Base-by-base conservation (phyloP, 371 early-diverging fungal species). In the Umbelopsis sp. region DNA sequence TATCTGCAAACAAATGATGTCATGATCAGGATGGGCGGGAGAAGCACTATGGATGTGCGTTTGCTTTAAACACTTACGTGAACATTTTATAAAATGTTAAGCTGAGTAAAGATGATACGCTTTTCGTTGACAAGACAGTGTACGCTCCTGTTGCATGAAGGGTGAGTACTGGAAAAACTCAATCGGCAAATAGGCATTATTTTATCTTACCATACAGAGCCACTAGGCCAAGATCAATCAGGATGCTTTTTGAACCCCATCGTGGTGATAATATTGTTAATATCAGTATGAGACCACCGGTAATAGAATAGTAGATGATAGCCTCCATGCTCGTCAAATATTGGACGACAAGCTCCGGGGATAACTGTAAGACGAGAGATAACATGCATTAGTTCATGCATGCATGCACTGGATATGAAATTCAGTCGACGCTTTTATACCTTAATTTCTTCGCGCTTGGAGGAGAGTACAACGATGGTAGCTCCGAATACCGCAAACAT, bases 111-210 rank as follows among this genome's bases (percentile, higher is more conserved):
- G 87, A 87, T 1, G 89, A 89, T 0, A 91, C 75, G 10, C 84
- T 85, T 72, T 91, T 91, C 44, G 89, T 90, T 9, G 89, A 80
- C 38, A 91, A 65, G 9, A 91, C 91, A 7, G 91, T 91, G 74
- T 86, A 91, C 57, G 88, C 89, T 64, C 89, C 89, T 89, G 75
- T 38, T 45, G 20, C 24, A 45, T 35, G 32, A 38, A 63, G 44
- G 7, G 53, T 41, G 62, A 22, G 5, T 20, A 3, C 18, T 50
- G 25, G 25, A 66, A 22, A 35, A 37, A n/a, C 9, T 45, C 8
- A 41, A 10, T 7, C 22, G 24, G 51, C 51, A 14, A 53, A 20
- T 9, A 53, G 51, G 3, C 18, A 20, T 20, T 53, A 2, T 7
- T 57, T 4, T 4, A 4, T 41, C 69, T 70, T 83, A 87, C 90